phyloP scores from a whole-genome alignment of 306 rosid species.

The Pachyrhizus erosus region DNA sequence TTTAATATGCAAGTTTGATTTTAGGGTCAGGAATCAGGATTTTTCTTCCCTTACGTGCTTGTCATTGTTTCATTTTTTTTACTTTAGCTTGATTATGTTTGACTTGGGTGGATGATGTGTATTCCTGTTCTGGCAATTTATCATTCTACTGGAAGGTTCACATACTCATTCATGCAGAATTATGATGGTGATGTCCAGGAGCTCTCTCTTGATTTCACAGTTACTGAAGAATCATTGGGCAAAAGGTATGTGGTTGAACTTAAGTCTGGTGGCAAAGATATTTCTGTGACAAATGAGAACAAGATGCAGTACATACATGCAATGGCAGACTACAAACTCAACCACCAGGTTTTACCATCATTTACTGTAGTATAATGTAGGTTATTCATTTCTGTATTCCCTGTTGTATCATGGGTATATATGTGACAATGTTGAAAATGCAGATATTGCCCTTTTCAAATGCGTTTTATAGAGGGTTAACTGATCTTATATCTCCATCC shows the following conservation, averaged over 20 bases:
- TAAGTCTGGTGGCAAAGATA: constrained; percentile 89
- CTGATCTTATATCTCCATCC: constrained; percentile 92
- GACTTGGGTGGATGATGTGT: constrained; percentile 20
- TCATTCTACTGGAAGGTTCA: constrained; percentile 24
- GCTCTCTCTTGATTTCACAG: constrained; percentile 89
- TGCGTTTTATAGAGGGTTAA: constrained; percentile 87
- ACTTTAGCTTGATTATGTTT: background rate
- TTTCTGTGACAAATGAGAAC: constrained; percentile 81
- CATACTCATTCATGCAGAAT: constrained; percentile 67
- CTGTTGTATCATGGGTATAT: constrained; percentile 37
- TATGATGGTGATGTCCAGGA: constrained; percentile 86
- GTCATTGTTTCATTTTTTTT: constrained; percentile 27
- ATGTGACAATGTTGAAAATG: constrained; percentile 49
- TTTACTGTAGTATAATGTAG: constrained; percentile 38
- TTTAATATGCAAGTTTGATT: constrained; percentile 26
- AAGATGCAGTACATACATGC: constrained; percentile 98
- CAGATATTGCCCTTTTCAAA: constrained; percentile 90
- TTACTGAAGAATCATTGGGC: constrained; percentile 95
- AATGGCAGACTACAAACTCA: constrained; percentile 96
- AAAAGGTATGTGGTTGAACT: constrained; percentile 81
- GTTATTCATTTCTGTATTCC: constrained; percentile 17
- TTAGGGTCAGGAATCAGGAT: background rate
- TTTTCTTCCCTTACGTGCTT: constrained; percentile 29
- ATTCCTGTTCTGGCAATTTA: constrained; percentile 38
- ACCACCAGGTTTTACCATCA: constrained; percentile 75